Base-by-base conservation (phyloP, 192 early-diverging fungal species). In the Dissophora globulifera region DNA sequence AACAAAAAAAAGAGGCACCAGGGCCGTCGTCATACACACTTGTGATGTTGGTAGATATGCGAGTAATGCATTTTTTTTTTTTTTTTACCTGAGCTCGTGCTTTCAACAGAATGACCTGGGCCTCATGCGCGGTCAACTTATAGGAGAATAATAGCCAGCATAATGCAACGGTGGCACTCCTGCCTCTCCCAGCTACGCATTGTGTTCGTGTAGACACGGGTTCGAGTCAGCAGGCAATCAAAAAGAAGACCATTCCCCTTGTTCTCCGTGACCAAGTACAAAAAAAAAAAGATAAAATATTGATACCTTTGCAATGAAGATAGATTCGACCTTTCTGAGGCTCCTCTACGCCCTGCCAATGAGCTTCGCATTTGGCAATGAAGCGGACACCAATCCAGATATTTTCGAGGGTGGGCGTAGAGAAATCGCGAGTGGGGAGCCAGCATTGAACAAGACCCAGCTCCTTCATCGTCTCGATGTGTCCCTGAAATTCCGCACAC, bases 401-500 rank as follows among this genome's bases (percentile, higher is more conserved):
- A 9, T 16, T 51, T 7, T 81, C 67, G 4, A 81, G 7, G 0
- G 54, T 41, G 1, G 84, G 84, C n/a, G 81, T 68, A 38, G 52
- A 58, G 43, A 81, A 85, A 46, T 85, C 84, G 5, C 68, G 29
- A 3, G 81, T 83, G 11, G 68, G 60, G 20, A 85, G 30, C 60
- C 81, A 64, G 22, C 82, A 72, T 63, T 85, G 84, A 0, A 46
- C 30, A 1, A 85, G 65, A 3, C 58, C 58, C 29, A 85, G 41
- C n/a, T 78, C 71, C 15, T 58, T 15, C 58, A 81, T 83, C 0
- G 75, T 65, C 20, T 57, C 38, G 0, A 66, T 32, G 51, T 81
- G 79, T 9, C 84, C 84, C 15, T 50, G 49, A 31, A 85, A 85
- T 35, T 85, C 84, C 16, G 81, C 79, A 60, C 84, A 85, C 70